Base-by-base conservation (phyloP, 805 yeast genomes). In the Zygoascus tannicola region DNA sequence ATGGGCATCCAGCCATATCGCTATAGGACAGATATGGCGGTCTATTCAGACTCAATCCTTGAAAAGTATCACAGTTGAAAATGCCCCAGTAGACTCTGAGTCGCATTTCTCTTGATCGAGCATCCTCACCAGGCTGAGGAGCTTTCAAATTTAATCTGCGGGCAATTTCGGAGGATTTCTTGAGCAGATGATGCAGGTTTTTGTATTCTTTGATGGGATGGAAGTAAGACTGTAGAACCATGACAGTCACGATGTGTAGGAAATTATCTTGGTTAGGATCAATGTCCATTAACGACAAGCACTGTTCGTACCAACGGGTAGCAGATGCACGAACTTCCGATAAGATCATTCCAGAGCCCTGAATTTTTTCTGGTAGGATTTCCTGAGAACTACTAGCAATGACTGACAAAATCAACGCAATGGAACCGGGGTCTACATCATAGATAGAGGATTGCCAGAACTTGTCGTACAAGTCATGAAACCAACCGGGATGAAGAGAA, bases 31-130 rank as follows among this genome's bases (percentile, higher is more conserved):
- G 30, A n/a, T 37, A 43, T 16, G 35, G 46, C 5, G 41, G 41
- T 20, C 46, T 38, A 18, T 36, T 43, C n/a, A 43, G 18, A 4
- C 42, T 22, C n/a, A 43, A 36, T 2, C 37, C 46, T 23, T 43
- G 46, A 21, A 37, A 43, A 21, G 33, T 38, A 32, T 43, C 46
- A 2, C 41, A 21, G 22, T 18, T 32, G 20, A 26, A 41, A 4
- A 43, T 22, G 2, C 46, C 46, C 46, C 46, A 43, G 36, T 36
- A 38, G 18, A 38, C 36, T 2, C 46, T 18, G 4, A 28, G 44
- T 20, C 30, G 16, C 12, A 38, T 18, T 32, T 43, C 46, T 4
- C 12, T 33, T 14, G 18, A 10, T 2, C 40, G 30, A 18, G n/a
- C 16, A 37, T 38, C 32, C 7, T 32, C 33, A 16, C 20, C 36